These are phyloP conservation scores for Mrakia gelida DNA, from an alignment of 768 basidiomycete genomes.

Conservation along the genomic window DNA sequence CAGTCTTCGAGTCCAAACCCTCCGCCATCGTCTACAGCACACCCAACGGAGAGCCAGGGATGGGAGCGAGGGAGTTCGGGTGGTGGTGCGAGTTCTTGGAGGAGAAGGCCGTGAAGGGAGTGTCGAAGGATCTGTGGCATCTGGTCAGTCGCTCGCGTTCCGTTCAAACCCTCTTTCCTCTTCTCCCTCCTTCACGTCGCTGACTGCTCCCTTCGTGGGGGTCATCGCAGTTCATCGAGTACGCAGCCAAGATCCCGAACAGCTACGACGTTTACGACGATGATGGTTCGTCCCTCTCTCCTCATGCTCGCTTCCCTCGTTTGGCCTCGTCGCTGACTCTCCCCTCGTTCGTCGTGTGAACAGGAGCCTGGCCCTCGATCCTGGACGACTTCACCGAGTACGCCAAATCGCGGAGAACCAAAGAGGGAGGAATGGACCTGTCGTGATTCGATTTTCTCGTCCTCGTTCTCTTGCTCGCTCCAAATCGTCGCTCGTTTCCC, in stretches of 20 bases:
- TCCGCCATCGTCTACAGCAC: constrained; percentile 39
- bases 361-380: constrained; percentile 45
- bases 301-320: background rate
- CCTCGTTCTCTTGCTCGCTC: too few relatives aligned
- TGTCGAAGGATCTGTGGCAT: constrained; percentile 45
- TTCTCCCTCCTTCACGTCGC: background rate
- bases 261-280: constrained; percentile 39
- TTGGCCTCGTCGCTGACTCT: too few relatives aligned
- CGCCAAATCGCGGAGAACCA: constrained; percentile 31
- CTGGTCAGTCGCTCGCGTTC: constrained; percentile 31
- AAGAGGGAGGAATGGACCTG: constrained; percentile 28
- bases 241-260: constrained; percentile 23
- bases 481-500: too few relatives aligned
- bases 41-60: constrained; percentile 24
- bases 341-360: background rate
- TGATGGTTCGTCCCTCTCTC: constrained; percentile 38
- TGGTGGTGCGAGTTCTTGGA: constrained; percentile 44
- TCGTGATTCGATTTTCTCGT: background rate
- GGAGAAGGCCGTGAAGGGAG: constrained; percentile 39
- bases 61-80: constrained; percentile 37
- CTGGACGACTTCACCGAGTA: constrained; percentile 45
- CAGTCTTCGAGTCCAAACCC: constrained; percentile 40
- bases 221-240: constrained; percentile 27
- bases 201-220: background rate
- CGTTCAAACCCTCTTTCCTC: too few relatives aligned